Conservation (phyloP, 2,329 filamentous ascomycete genomes). For the Truncatella angustata region DNA sequence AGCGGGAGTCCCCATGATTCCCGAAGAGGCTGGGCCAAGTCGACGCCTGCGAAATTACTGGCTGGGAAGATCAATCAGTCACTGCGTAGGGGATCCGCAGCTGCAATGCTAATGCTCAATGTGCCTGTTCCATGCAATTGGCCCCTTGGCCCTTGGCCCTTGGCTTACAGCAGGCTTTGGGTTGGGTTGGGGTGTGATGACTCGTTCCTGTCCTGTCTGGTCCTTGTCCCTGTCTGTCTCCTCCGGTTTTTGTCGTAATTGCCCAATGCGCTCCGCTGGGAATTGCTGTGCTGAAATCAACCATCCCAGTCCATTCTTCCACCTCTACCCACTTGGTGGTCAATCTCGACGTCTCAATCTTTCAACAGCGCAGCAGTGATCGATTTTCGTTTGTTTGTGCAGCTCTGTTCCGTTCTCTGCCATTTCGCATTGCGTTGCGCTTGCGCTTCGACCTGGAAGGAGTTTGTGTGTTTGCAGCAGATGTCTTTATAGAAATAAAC, state of each 20-base stretch:
- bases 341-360: background rate
- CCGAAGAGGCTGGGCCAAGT: background rate
- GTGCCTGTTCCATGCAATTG: too few species aligned
- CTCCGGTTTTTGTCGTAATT: background rate
- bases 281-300: background rate
- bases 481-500: too few species aligned
- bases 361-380: background rate
- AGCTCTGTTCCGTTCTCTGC: background rate
- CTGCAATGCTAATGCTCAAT: too few species aligned
- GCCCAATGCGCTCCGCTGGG: background rate
- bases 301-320: slow-evolving; percentile 2
- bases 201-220: background rate
- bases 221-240: background rate
- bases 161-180: too few species aligned
- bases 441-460: background rate
- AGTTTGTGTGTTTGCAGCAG: too few species aligned
- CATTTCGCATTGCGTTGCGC: too few species aligned
- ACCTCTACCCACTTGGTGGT: background rate
- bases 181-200: background rate
- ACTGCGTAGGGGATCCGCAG: too few species aligned
- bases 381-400: background rate
- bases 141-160: too few species aligned
- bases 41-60: background rate
- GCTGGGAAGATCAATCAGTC: too few species aligned
- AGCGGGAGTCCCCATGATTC: background rate